Conservation (phyloP, 306 rosid genomes). For the Lathyrus oleraceus region DNA sequence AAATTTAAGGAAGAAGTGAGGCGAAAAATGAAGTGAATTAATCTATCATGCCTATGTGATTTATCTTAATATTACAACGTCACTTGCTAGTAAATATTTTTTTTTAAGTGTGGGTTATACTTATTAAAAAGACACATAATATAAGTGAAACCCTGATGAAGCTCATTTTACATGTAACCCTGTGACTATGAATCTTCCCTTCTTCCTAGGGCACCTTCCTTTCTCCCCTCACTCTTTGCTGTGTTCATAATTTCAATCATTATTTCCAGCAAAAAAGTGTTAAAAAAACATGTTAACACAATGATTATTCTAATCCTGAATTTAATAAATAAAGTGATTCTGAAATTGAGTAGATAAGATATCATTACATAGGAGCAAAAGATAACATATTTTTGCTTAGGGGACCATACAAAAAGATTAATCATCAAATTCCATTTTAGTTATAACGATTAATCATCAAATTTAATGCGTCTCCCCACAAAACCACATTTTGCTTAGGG, state of each 20-base stretch:
- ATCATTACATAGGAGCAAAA: conserved; percentile 12
- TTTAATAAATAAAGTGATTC: conserved; percentile 29
- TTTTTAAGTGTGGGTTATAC: too few species aligned
- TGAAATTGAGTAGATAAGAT: conserved; percentile 6
- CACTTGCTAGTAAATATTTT: too few species aligned
- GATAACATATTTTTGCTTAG: too few species aligned
- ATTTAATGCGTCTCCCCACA: background rate
- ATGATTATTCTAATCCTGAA: conserved; percentile 3
- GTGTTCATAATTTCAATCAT: conserved; percentile 26
- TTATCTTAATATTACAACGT: too few species aligned
- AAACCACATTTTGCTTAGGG: background rate
- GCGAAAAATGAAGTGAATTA: too few species aligned
- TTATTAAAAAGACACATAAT: too few species aligned
- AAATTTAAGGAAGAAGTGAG: too few species aligned
- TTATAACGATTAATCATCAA: too few species aligned
- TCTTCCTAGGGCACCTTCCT: conserved; percentile 1
- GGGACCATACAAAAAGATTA: too few species aligned
- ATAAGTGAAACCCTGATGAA: background rate
- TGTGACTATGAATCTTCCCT: conserved; percentile 35
- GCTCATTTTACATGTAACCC: conserved; percentile 23
- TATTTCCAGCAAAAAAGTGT: conserved; percentile 14
- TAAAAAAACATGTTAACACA: background rate
- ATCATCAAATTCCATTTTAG: too few species aligned
- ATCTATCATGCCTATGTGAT: too few species aligned
- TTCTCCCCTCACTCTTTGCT: background rate